Evolutionary conservation across 306 rosid species (phyloP), one percentile per base, ranked within the genome.

Genomic region (Medicago lupulina): DNA sequence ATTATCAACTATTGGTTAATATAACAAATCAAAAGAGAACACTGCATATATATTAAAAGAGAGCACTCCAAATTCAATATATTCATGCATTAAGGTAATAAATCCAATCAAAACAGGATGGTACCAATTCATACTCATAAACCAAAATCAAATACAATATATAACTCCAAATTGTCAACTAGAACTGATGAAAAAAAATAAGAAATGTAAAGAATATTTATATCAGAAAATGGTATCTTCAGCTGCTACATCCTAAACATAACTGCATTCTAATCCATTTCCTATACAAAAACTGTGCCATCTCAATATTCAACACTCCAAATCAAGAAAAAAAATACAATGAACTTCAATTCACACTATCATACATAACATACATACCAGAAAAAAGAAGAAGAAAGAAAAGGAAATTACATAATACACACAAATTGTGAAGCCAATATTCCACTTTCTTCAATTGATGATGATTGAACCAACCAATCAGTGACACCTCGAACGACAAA

Each of bases 401-500:
- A 16, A 16, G 11, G 11, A 17, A 16, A 53, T 16, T 46, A 13
- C 51, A 46, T 46, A 46, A 13, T 13, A 0, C n/a, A 46, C 51
- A 46, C 6, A 12, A 44, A 46, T 1, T 46, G 1, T 13, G 0
- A 46, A 46, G 50, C 51, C 51, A 46, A 1, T 46, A 3, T 46
- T 12, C 51, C 51, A 12, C 12, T 51, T 51, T 16, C 23, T 51
- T 51, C 23, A 23, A 51, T 71, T 46, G 51, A 46, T 46, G 51
- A 46, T 46, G 16, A 13, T 50, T 50, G 9, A 50, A 50, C 3
- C 12, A 23, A 58, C 4, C 2, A 23, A 58, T 58, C 55, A 75
- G 67, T 68, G 72, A 14, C 77, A 60, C n/a, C 72, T 17, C 0
- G 73, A 18, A 16, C 61, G 43, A 23, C 16, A 67, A 64, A 38